Conservation (phyloP, 139 green algal species). For the Bryopsis sp. region DNA sequence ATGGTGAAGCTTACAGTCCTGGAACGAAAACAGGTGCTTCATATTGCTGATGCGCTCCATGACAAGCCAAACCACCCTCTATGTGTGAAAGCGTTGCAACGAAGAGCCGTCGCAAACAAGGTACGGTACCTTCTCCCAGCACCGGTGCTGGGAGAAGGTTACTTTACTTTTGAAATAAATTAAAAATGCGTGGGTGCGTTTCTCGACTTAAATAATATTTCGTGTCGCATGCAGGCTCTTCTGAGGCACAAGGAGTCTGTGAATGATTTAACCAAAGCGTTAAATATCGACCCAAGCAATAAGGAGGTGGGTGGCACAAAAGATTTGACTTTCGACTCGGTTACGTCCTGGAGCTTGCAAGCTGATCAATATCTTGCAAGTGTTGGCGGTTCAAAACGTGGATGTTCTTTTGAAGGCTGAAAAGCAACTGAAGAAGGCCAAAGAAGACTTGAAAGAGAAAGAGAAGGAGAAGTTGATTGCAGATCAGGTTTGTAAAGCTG, state of each 20-base stretch:
- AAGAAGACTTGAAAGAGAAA: neutral
- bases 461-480: too few relatives aligned
- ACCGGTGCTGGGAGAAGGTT: too few relatives aligned
- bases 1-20: neutral
- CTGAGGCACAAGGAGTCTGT: neutral
- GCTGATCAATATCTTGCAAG: neutral
- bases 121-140: too few relatives aligned
- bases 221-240: neutral
- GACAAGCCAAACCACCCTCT: slow-evolving; percentile 41
- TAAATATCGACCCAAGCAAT: slow-evolving; percentile 3
- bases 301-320: neutral
- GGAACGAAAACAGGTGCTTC: slow-evolving; percentile 36
- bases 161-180: neutral
- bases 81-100: slow-evolving; percentile 52
- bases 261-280: neutral
- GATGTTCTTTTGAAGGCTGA: neutral
- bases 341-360: neutral
- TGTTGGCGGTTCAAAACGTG: neutral
- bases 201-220: neutral
- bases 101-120: slow-evolving; percentile 42
- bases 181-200: neutral
- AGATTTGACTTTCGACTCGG: neutral
- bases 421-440: neutral
- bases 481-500: neutral
- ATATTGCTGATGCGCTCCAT: slow-evolving; percentile 51